Base-by-base conservation (phyloP, 1,284 basidiomycete species). In the Microbotryum silenes-acaulis region DNA sequence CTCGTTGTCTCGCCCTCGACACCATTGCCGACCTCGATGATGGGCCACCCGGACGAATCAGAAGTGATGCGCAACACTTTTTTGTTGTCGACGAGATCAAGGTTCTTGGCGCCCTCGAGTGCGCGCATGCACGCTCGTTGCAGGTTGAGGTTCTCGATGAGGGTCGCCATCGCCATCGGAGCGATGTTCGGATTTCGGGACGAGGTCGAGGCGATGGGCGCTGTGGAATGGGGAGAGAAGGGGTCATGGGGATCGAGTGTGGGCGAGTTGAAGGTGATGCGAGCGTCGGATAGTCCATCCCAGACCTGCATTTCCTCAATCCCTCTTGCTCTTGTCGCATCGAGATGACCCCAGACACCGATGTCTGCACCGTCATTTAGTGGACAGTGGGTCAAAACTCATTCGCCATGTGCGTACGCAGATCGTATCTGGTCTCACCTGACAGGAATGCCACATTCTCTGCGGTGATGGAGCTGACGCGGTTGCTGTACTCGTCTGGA, bases 281-380 rank as follows among this genome's bases (percentile, higher is more conserved):
- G 80, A n/a, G 89, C 85, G 70, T 86, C 83, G 4, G 88, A 88
- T 42, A 91, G 64, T 1, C 90, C 89, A 71, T 92, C 89, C 91
- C 91, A 97, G 25, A 94, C 85, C 64, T 92, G 85, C 84, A 97
- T 91, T 68, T 89, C 85, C 70, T 89, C 83, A 21, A 97, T 79
- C 0, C 84, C 81, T 56, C 82, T 81, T 4, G 87, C 88, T 25
- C 91, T 81, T 18, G 75, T 71, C n/a, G 77, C 72, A 20, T 90
- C 86, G n/a, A 96, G 82, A 74, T 87, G 77, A 23, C 80, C 72
- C 91, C 91, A 96, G 23, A 83, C 85, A n/a, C 87, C 88, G 70
- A 85, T 87, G 54, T 80, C 92, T 94, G 61, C 23, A 14, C 12
- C n/a, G 59, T 29, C 10, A 29, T 21, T 2, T 31, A 9, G 18